phyloP scores from a whole-genome alignment of 257 asterid genomes.

The Solanum lycopersicoides region DNA sequence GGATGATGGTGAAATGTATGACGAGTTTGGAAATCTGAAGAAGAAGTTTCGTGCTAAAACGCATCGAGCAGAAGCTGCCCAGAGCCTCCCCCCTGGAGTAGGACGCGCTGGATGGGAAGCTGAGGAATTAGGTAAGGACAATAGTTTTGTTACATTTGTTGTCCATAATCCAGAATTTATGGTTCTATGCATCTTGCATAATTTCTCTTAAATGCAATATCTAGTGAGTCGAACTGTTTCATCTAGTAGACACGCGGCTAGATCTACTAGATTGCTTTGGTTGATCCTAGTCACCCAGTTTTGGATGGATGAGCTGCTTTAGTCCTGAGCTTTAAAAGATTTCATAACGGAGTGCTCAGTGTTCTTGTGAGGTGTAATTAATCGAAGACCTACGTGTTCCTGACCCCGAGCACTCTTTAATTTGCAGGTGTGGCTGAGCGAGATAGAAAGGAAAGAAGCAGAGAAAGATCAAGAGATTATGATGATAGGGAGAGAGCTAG shows the following conservation, averaged over 20 bases:
- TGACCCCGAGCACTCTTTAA: not conserved
- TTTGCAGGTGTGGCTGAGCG: slow-evolving; percentile 39
- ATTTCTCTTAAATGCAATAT: not conserved
- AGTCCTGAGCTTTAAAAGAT: not conserved
- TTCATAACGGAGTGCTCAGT: not conserved
- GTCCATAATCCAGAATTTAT: not conserved
- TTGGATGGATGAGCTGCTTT: not conserved
- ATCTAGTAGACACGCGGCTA: not conserved
- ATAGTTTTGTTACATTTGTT: not conserved
- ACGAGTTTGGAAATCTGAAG: slow-evolving; percentile 97
- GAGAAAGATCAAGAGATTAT: slow-evolving; percentile 64
- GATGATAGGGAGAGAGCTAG: slow-evolving; percentile 65
- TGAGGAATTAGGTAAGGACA: slow-evolving; percentile 62
- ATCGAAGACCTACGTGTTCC: not conserved
- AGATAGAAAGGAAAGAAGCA: slow-evolving; percentile 58
- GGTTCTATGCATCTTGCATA: not conserved
- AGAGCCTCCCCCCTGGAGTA: slow-evolving; percentile 66
- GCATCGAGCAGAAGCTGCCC: slow-evolving; percentile 60
- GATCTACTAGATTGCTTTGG: not conserved
- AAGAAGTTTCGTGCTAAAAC: slow-evolving; percentile 89
- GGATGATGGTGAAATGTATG: slow-evolving; percentile 99
- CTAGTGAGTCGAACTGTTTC: not conserved
- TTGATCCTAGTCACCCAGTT: not conserved
- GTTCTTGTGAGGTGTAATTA: not conserved
- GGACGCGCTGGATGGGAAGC: slow-evolving; percentile 99